These are phyloP conservation scores for Hymenoscyphus occultus DNA, from an alignment of 2,329 filamentous ascomycete species.

Conservation along the genomic window DNA sequence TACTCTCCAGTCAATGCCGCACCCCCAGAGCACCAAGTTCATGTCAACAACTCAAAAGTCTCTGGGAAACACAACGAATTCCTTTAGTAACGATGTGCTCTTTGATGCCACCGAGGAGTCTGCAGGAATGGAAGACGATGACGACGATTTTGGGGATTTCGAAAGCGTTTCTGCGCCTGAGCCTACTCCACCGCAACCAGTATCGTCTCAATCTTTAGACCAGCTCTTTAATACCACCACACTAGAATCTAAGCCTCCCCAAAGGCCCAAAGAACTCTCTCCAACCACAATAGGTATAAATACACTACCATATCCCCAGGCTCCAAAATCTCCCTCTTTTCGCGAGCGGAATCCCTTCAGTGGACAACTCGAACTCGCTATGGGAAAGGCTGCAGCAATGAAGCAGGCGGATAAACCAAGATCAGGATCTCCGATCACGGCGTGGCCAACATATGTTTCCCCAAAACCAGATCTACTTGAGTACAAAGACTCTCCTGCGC, in stretches of 20 bases:
- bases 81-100: slow-evolving; percentile 28
- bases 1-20: slow-evolving; percentile 15
- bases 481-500: slow-evolving; percentile 30
- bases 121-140: slow-evolving; percentile 46
- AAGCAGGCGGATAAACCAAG: slow-evolving; percentile 38
- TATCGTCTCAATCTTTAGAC: slow-evolving; percentile 30
- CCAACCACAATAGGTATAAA: slow-evolving; percentile 35
- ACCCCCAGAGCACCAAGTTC: slow-evolving; percentile 10
- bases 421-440: slow-evolving; percentile 32
- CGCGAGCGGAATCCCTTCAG: slow-evolving; percentile 53
- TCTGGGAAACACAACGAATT: not conserved
- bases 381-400: slow-evolving; percentile 38
- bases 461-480: slow-evolving; percentile 23
- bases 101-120: slow-evolving; percentile 40
- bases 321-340: slow-evolving; percentile 52
- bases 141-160: slow-evolving; percentile 68
- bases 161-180: slow-evolving; percentile 48
- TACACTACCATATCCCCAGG: slow-evolving; percentile 43
- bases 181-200: slow-evolving; percentile 25
- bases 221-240: slow-evolving; percentile 34
- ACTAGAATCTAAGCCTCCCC: slow-evolving; percentile 34
- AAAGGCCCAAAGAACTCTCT: slow-evolving; percentile 36
- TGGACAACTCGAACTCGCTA: slow-evolving; percentile 44
- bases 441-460: slow-evolving; percentile 32
- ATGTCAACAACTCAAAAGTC: slow-evolving; percentile 13